Percentiles rank a stretch among this genome's conserved stretches.
Evolutionary conservation across 1,284 basidiomycete genomes (phyloP).

Genomic region (Mycena citricolor): DNA sequence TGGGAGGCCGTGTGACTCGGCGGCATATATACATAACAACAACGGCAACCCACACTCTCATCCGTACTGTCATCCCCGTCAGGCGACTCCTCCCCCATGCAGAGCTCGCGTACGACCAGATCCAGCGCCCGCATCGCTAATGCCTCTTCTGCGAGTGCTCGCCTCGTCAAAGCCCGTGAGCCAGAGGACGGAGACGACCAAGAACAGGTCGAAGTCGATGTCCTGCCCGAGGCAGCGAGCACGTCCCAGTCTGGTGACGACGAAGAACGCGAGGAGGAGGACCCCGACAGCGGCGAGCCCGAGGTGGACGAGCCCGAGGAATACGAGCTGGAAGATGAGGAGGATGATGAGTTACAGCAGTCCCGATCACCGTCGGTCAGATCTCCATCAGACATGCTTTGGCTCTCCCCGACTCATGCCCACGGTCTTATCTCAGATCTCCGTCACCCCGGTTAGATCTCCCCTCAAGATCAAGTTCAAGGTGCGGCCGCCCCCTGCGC

Average conservation of each 20-base stretch:
- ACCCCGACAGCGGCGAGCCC: too few species aligned
- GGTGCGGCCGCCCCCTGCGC: conserved; percentile 4
- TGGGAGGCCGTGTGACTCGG: too few species aligned
- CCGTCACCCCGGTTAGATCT: conserved; percentile 2
- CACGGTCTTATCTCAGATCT: not conserved
- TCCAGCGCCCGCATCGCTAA: too few species aligned
- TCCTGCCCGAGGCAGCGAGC: conserved; percentile 13
- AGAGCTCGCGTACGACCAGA: too few species aligned
- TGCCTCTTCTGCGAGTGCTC: too few species aligned
- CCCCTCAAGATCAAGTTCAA: conserved; percentile 20
- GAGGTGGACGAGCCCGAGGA: conserved; percentile 19
- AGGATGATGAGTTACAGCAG: conserved; percentile 20
- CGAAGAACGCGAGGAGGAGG: conserved; percentile 4
- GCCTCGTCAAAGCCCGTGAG: too few species aligned
- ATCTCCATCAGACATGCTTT: not conserved
- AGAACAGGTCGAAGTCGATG: conserved; percentile 17
- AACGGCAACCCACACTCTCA: too few species aligned
- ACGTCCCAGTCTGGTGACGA: conserved; percentile 14
- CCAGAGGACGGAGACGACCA: too few species aligned
- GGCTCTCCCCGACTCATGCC: not conserved
- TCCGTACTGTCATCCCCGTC: too few species aligned
- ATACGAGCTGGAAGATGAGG: conserved; percentile 21
- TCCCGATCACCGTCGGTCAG: conserved; percentile 19
- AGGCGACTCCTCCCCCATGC: too few species aligned
- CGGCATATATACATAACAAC: too few species aligned